These are phyloP conservation scores for Escovopsis weberi DNA, from an alignment of 2,329 filamentous ascomycete species.

Conservation along the genomic window DNA sequence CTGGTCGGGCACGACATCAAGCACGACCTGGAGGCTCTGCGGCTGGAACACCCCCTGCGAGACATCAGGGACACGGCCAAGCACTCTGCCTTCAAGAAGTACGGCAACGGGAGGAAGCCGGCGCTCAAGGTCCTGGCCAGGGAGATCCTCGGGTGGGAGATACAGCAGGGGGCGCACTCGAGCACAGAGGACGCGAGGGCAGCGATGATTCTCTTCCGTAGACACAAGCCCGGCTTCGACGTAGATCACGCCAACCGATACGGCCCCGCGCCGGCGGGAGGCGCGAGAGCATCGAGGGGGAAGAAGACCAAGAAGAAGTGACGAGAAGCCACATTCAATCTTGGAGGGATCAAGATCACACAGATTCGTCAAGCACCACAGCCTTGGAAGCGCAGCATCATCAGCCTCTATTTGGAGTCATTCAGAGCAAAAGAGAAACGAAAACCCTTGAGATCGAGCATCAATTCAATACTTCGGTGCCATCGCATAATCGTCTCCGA, in stretches of 20 bases:
- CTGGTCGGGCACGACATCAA: slow-evolving; percentile 73
- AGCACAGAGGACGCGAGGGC: slow-evolving; percentile 71
- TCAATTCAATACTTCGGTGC: slow-evolving; percentile 44
- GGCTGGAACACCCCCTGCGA: slow-evolving; percentile 61
- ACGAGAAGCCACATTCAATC: slow-evolving; percentile 6
- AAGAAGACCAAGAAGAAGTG: slow-evolving; percentile 31
- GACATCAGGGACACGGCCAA: slow-evolving; percentile 78
- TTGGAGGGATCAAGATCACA: too few relatives aligned
- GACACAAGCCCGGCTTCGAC: slow-evolving; percentile 76
- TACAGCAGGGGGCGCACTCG: slow-evolving; percentile 49
- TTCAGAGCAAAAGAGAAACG: neutral
- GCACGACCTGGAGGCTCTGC: slow-evolving; percentile 63
- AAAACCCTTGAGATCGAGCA: neutral
- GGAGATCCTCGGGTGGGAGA: slow-evolving; percentile 44
- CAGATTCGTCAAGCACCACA: too few relatives aligned
- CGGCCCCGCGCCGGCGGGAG: slow-evolving; percentile 20
- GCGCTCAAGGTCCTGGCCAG: slow-evolving; percentile 44
- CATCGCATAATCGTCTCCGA: neutral
- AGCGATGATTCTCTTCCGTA: slow-evolving; percentile 77
- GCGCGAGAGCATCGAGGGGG: slow-evolving; percentile 18
- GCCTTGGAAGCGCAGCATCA: too few relatives aligned
- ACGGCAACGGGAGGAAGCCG: slow-evolving; percentile 53
- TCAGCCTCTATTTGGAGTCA: neutral
- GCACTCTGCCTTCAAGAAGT: slow-evolving; percentile 58
- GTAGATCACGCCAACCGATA: slow-evolving; percentile 59